Conservation (phyloP, 768 basidiomycete genomes). For the Austroboletus eburneus region DNA sequence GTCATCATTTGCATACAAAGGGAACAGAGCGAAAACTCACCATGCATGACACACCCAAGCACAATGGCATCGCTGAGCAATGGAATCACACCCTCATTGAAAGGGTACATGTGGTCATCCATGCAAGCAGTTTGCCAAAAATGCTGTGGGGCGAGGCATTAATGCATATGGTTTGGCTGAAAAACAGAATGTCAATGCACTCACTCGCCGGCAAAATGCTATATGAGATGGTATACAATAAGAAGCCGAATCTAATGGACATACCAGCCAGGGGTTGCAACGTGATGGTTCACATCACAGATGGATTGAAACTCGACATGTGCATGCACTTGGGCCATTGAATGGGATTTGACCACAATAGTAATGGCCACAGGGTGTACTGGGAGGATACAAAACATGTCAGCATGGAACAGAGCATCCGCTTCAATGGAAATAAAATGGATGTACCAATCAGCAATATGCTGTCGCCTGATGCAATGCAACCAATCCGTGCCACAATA, state of each 20-base stretch:
- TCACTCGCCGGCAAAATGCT: conserved; percentile 3
- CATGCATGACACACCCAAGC: conserved; percentile 14
- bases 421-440: too few species aligned
- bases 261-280: neutral
- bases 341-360: neutral
- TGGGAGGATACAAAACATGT: too few species aligned
- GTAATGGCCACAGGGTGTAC: too few species aligned
- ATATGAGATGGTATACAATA: conserved; percentile 2
- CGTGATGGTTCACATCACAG: neutral
- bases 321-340: conserved; percentile 6
- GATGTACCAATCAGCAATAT: too few species aligned
- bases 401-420: too few species aligned
- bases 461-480: too few species aligned
- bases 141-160: conserved; percentile 24
- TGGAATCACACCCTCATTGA: conserved; percentile 19
- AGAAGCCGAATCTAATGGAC: conserved; percentile 14
- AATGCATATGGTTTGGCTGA: conserved; percentile 13
- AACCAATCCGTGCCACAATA: too few species aligned
- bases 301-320: conserved; percentile 12
- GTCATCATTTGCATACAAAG: neutral
- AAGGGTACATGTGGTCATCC: conserved; percentile 9
- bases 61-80: conserved; percentile 28
- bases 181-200: conserved; percentile 6
- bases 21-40: neutral
- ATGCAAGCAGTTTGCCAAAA: conserved; percentile 13